Evolutionary conservation across 805 yeast genomes (phyloP).

Genomic region (Gaillardinia entomophila): DNA sequence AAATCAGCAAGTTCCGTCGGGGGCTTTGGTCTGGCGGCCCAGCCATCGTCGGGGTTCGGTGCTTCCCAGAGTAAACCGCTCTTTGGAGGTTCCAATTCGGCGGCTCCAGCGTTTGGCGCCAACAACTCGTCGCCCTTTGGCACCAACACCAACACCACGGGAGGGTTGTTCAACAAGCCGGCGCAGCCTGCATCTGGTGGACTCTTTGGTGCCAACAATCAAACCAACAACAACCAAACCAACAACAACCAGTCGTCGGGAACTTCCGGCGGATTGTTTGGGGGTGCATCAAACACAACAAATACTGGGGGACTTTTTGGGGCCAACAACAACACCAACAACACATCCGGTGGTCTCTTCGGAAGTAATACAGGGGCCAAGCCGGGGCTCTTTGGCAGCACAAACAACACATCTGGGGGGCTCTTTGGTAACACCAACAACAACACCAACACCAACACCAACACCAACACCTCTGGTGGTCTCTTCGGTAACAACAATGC

Average conservation of each 20-base stretch:
- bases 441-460: no score
- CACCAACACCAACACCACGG: constrained; percentile 2
- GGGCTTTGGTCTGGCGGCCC: no score
- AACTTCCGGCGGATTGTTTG: neutral
- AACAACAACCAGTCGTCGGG: no score
- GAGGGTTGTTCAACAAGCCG: no score
- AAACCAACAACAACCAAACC: neutral
- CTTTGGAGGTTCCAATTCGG: no score
- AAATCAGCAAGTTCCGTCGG: no score
- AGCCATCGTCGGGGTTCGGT: no score
- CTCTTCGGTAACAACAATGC: constrained; percentile 2
- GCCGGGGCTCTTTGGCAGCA: neutral
- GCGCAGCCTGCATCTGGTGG: constrained; percentile 3
- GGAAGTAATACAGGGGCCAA: no score
- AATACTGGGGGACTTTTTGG: neutral
- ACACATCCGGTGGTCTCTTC: neutral
- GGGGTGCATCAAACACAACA: neutral
- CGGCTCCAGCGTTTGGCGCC: no score
- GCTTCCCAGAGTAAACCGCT: no score
- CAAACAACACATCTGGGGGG: neutral
- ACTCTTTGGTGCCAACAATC: constrained; percentile 1
- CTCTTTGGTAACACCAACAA: neutral
- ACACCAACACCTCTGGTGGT: constrained; percentile 2
- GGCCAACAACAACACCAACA: neutral
- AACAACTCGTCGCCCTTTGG: constrained; percentile 17